Conservation (phyloP, 352 stramenopile genomes). For the Globisporangium sylvaticum region DNA sequence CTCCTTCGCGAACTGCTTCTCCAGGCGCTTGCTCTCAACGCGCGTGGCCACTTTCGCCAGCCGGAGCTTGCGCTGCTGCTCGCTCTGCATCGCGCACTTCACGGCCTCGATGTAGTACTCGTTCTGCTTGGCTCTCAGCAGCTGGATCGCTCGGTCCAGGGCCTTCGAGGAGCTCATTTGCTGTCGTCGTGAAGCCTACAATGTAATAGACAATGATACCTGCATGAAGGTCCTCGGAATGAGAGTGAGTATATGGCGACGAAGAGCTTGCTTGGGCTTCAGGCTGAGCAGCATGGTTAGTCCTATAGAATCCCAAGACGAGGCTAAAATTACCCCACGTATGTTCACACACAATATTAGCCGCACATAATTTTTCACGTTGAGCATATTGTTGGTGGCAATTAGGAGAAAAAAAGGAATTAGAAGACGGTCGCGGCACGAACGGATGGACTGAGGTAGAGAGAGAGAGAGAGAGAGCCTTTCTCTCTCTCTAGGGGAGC, state of each 20-base stretch:
- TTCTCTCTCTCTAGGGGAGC: constrained; percentile 24
- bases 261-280: background rate
- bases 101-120: constrained; percentile 55
- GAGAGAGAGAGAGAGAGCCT: background rate
- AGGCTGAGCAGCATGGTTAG: no score
- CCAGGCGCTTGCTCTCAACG: constrained; percentile 40
- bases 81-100: constrained; percentile 44
- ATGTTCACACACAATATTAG: background rate
- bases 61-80: constrained; percentile 43
- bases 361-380: background rate
- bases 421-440: background rate
- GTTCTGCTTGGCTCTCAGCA: constrained; percentile 12
- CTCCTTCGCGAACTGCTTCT: constrained; percentile 52
- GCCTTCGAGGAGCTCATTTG: background rate
- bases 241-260: background rate
- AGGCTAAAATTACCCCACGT: background rate
- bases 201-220: background rate
- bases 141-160: constrained; percentile 7
- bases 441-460: background rate
- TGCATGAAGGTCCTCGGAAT: background rate
- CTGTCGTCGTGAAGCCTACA: background rate
- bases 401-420: background rate
- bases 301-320: background rate
- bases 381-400: background rate
- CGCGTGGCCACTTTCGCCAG: constrained; percentile 34